Evolutionary conservation across 129 eudicot species (phyloP).

Genomic region (Chrysanthemum lavandulifolium): DNA sequence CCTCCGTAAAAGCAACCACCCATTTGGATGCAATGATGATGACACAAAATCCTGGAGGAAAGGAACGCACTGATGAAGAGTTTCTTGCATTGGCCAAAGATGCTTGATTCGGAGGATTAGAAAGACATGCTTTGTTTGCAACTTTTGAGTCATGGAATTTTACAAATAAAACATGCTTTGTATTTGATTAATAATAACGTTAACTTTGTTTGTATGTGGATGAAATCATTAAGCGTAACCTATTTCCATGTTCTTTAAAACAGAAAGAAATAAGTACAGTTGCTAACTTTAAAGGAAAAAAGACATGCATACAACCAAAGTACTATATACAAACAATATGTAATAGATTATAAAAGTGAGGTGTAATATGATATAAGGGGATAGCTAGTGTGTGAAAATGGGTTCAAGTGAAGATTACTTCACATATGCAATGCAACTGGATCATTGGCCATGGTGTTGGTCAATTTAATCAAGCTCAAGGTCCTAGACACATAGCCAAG

Average conservation of each 20-base stretch:
- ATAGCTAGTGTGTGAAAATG: constrained; percentile 10
- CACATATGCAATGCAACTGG: constrained; percentile 18
- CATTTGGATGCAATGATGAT: constrained; percentile 36
- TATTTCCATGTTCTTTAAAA: no score
- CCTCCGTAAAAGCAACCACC: not conserved
- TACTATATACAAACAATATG: no score
- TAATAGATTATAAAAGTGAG: no score
- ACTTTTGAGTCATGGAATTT: not conserved
- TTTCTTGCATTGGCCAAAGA: not conserved
- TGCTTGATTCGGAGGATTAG: not conserved
- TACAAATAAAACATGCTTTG: not conserved
- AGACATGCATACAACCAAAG: no score
- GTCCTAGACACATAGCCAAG: constrained; percentile 18
- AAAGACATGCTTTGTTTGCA: not conserved
- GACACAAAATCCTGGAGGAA: not conserved
- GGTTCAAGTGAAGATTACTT: constrained; percentile 14
- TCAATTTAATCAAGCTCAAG: constrained; percentile 14
- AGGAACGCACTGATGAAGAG: constrained; percentile 33
- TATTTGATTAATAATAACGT: no score
- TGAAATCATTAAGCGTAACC: no score
- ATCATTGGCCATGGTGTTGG: constrained; percentile 13
- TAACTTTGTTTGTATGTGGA: no score
- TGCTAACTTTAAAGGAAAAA: no score
- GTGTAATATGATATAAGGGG: no score
- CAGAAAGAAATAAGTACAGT: no score